A percentile compares a stretch with the other conserved stretches of the same genome.
Conservation (phyloP, 129 eudicot genomes). For the Calendula officinalis region DNA sequence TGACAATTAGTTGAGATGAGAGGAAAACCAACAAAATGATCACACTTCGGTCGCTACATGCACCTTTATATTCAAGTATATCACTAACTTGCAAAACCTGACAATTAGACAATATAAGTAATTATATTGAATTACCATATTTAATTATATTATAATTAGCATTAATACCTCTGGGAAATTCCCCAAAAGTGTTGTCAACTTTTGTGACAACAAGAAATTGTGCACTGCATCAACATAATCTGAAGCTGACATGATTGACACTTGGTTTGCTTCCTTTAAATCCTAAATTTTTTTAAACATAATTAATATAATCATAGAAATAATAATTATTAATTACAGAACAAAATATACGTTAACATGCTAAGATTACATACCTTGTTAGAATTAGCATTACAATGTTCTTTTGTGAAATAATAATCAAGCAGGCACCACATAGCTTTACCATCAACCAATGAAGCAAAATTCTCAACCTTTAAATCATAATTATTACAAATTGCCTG, state of each 20-base stretch:
- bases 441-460: slow-evolving; percentile 80
- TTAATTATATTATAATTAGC: slow-evolving; percentile 4
- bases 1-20: slow-evolving; percentile 69
- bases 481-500: slow-evolving; percentile 79
- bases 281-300: slow-evolving; percentile 37
- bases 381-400: slow-evolving; percentile 46
- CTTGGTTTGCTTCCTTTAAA: slow-evolving; percentile 38
- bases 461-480: slow-evolving; percentile 55
- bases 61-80: slow-evolving; percentile 84
- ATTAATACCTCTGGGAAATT: slow-evolving; percentile 84
- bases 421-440: slow-evolving; percentile 99
- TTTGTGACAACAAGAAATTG: slow-evolving; percentile 86
- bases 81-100: slow-evolving; percentile 95
- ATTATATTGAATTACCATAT: background rate
- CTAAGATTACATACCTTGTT: slow-evolving; percentile 36
- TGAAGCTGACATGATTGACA: slow-evolving; percentile 69
- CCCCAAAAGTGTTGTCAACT: slow-evolving; percentile 76
- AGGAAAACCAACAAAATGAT: slow-evolving; percentile 81
- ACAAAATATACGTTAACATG: background rate
- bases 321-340: background rate
- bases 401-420: slow-evolving; percentile 83
- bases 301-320: background rate
- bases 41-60: slow-evolving; percentile 73
- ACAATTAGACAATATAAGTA: background rate
- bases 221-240: slow-evolving; percentile 92